These are phyloP conservation scores for Tylopilus balloui DNA, from an alignment of 768 basidiomycete species.

Conservation along the genomic window DNA sequence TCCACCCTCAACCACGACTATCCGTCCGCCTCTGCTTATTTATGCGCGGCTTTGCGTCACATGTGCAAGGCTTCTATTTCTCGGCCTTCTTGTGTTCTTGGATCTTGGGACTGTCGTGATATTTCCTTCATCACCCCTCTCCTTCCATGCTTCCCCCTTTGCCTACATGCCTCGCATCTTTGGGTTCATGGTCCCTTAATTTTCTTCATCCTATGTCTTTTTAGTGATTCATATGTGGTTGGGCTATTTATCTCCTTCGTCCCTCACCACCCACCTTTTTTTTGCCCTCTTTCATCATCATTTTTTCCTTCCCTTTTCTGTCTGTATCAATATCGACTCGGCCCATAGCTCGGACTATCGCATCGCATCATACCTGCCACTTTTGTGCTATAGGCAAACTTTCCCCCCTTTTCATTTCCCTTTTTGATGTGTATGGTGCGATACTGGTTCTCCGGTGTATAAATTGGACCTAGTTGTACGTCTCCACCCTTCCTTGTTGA, in stretches of 20 bases:
- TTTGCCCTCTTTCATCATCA: not conserved
- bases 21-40: constrained; percentile 30
- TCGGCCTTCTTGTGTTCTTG: constrained; percentile 37
- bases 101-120: constrained; percentile 35
- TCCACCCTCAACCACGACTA: constrained; percentile 18
- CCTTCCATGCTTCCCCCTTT: constrained; percentile 13
- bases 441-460: constrained; percentile 30
- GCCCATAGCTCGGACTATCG: constrained; percentile 28
- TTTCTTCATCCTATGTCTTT: constrained; percentile 20
- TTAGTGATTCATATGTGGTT: constrained; percentile 23
- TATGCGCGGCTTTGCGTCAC: constrained; percentile 26
- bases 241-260: constrained; percentile 18
- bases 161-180: constrained; percentile 19
- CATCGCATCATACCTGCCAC: constrained; percentile 30
- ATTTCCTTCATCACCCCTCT: constrained; percentile 17
- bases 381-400: constrained; percentile 24
- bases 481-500: not conserved
- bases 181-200: constrained; percentile 24
- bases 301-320: not conserved
- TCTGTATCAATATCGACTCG: constrained; percentile 34
- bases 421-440: constrained; percentile 32
- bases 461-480: constrained; percentile 27
- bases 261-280: constrained; percentile 2
- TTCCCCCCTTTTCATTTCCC: not conserved
- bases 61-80: constrained; percentile 27